Base-by-base conservation (phyloP, 2,329 filamentous ascomycete genomes). In the Aspergillus eucalypticola region DNA sequence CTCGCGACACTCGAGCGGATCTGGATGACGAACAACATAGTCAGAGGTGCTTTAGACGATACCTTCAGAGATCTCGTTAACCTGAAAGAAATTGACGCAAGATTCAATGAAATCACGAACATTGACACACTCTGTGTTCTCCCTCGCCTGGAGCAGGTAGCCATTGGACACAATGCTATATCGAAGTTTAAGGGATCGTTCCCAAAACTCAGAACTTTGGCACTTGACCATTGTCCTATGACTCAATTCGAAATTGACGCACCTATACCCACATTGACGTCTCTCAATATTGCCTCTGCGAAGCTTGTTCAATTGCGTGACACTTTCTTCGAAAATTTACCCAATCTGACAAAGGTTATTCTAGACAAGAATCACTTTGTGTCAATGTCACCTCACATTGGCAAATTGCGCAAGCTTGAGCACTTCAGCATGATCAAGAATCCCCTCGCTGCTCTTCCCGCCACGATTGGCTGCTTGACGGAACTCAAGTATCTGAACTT, bases 301-400 rank as follows among this genome's bases (percentile, higher is more conserved):
- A 96, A 98, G 75, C 81, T 99, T 46, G 90, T 93, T 2, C 91
- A 92, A 70, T 88, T 99, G 55, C 87, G 87, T 7, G 95, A 97
- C 72, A 88, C 90, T 49, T 85, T 94, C 13, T 98, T 96, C 72
- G 88, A 90, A 66, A 92, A 94, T 71, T 88, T 98, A 78, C 85
- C 90, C 8, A 95, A 92, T 68, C 77, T 99, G 48, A 91, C 94
- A 60, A 92, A 93, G 69, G 83, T 99, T 21, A 89, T 94, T 17
- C 82, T 99, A 56, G 94, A 97, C 77, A 93, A 91, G 73, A 99
- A 99, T 71, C 96, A 97, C 73, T 96, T 99, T 68, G 92, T 95
- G 0, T 94, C 91, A 0, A 80, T 99, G 23, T 95, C 94, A 0
- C 84, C 86, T 57, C 89, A 96, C 62, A 90, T 99, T 61, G 93